A percentile compares a stretch with the other conserved stretches of the same genome.
Evolutionary conservation across 805 yeast species (phyloP).

Genomic region (Cyberlindnera sargentensis): DNA sequence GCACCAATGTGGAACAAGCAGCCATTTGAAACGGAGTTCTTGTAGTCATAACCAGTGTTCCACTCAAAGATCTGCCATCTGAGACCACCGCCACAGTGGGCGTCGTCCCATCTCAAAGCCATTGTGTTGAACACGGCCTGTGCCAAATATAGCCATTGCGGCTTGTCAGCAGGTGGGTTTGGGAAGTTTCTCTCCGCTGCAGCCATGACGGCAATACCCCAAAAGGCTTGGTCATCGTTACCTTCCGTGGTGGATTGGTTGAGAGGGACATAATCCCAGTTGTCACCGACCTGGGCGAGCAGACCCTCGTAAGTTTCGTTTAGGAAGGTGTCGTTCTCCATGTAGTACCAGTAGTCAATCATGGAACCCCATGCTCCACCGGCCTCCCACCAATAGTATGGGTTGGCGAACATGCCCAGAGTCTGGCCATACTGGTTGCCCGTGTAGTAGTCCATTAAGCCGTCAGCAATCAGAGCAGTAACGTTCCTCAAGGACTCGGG

Average conservation of each 20-base stretch:
- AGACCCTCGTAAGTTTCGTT: conserved; percentile 49
- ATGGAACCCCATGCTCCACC: conserved; percentile 62
- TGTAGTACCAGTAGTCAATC: conserved; percentile 62
- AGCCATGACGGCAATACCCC: conserved; percentile 83
- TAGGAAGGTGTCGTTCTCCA: conserved; percentile 59
- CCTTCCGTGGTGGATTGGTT: conserved; percentile 84
- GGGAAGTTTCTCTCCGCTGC: conserved; percentile 82
- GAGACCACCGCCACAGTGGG: conserved; percentile 64
- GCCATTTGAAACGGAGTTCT: conserved; percentile 85
- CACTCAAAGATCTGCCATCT: conserved; percentile 90
- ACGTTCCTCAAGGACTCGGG: conserved; percentile 33
- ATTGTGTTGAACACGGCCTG: conserved; percentile 86
- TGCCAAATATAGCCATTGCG: conserved; percentile 69
- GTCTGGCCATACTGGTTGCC: conserved; percentile 58
- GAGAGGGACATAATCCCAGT: conserved; percentile 66
- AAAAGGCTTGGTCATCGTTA: conserved; percentile 89
- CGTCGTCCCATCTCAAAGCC: conserved; percentile 70
- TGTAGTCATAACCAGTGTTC: conserved; percentile 84
- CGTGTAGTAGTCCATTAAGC: conserved; percentile 69
- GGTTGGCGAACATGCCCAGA: conserved; percentile 63
- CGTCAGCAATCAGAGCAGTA: conserved; percentile 50
- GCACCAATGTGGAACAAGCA: conserved; percentile 76
- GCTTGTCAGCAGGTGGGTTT: conserved; percentile 51
- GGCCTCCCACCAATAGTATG: conserved; percentile 92
- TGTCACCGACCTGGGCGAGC: conserved; percentile 56